Evolutionary conservation across 352 stramenopile genomes (phyloP).

Genomic region (Achlya hypogyna): DNA sequence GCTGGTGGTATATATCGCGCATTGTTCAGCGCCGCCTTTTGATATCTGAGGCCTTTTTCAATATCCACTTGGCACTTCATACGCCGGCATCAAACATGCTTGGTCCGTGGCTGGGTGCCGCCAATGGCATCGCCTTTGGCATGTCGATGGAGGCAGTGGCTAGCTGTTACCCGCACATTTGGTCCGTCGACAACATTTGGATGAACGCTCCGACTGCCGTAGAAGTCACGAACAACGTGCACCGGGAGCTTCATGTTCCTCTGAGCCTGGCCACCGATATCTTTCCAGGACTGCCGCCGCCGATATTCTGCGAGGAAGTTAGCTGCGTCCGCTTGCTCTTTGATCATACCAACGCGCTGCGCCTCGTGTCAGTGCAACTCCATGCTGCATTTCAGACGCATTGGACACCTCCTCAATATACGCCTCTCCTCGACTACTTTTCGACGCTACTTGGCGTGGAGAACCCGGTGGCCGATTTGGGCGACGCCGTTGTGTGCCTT

Average conservation of each 20-base stretch:
- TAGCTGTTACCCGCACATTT: background rate
- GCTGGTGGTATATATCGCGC: background rate
- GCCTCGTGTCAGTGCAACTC: background rate
- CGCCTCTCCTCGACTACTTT: background rate
- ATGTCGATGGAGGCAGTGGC: background rate
- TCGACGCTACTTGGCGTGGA: background rate
- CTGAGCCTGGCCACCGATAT: background rate
- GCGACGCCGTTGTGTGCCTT: background rate
- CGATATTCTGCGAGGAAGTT: background rate
- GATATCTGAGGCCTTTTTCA: background rate
- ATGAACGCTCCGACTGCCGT: background rate
- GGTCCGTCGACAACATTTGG: background rate
- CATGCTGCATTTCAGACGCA: background rate
- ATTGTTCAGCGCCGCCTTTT: background rate
- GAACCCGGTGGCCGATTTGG: background rate
- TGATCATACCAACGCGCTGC: background rate
- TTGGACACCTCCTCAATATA: background rate
- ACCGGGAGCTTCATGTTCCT: background rate
- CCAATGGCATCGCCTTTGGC: background rate
- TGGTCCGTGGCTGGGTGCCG: background rate
- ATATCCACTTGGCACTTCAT: background rate
- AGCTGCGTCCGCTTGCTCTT: background rate
- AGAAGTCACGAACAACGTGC: background rate
- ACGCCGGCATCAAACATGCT: background rate
- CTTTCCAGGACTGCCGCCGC: background rate